A percentile compares a stretch with the other conserved stretches of the same genome.
These are phyloP conservation scores for Calocera viscosa DNA, from an alignment of 768 basidiomycete species.

Conservation along the genomic window DNA sequence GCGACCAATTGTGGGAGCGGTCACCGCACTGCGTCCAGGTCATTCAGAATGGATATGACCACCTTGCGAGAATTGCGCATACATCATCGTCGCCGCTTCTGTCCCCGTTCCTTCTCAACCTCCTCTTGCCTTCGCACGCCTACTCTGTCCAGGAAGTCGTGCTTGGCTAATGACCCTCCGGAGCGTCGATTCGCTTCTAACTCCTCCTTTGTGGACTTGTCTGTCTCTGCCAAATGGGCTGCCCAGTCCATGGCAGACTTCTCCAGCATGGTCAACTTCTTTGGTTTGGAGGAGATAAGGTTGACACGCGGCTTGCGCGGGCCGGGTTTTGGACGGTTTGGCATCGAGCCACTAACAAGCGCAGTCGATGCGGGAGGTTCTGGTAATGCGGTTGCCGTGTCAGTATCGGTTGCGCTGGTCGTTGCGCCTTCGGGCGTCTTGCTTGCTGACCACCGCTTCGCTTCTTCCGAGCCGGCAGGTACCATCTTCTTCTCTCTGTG, in stretches of 20 bases:
- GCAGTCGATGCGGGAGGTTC: constrained; percentile 10
- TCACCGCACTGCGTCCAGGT: background rate
- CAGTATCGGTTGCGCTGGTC: constrained; percentile 11
- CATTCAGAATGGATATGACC: background rate
- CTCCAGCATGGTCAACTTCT: constrained; percentile 71
- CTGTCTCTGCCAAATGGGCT: constrained; percentile 39
- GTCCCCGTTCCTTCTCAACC: constrained; percentile 43
- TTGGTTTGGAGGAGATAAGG: constrained; percentile 35
- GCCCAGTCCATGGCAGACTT: constrained; percentile 84
- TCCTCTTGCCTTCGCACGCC: constrained; percentile 56
- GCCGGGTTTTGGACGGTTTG: constrained; percentile 33
- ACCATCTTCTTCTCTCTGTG: constrained; percentile 29
- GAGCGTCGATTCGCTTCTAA: constrained; percentile 54
- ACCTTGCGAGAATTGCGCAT: background rate
- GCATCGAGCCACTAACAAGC: background rate
- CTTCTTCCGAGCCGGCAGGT: constrained; percentile 57
- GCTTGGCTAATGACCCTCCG: constrained; percentile 69
- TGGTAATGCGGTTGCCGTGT: constrained; percentile 7
- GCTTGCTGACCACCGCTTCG: constrained; percentile 61
- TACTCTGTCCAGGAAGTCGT: constrained; percentile 69
- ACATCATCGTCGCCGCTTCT: constrained; percentile 35
- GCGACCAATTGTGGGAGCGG: background rate
- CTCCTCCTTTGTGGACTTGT: constrained; percentile 44
- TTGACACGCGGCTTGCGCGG: constrained; percentile 49
- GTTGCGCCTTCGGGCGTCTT: constrained; percentile 20